A percentile compares a stretch with the other conserved stretches of the same genome.
phyloP scores from a whole-genome alignment of 805 yeast species.

The Wickerhamia fluorescens region DNA sequence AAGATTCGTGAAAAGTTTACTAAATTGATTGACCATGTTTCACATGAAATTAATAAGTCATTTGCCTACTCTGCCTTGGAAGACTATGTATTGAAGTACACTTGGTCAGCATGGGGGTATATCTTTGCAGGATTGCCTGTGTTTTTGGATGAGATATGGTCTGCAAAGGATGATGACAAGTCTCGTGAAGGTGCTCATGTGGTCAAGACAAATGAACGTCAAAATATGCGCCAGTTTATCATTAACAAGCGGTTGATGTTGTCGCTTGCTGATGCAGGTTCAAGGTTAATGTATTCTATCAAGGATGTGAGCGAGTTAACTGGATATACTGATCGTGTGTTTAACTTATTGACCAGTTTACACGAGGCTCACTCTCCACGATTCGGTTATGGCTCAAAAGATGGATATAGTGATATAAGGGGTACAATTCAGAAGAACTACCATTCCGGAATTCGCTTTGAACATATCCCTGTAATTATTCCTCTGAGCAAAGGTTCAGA shows the following conservation, averaged over 20 bases:
- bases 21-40: slow-evolving; percentile 46
- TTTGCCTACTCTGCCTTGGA: slow-evolving; percentile 69
- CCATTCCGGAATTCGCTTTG: slow-evolving; percentile 68
- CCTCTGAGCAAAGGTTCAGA: slow-evolving; percentile 60
- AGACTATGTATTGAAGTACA: slow-evolving; percentile 79
- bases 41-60: slow-evolving; percentile 48
- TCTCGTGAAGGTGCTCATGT: slow-evolving; percentile 9
- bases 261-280: slow-evolving; percentile 91
- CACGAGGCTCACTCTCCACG: slow-evolving; percentile 73
- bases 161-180: no score
- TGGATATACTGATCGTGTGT: slow-evolving; percentile 84
- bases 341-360: slow-evolving; percentile 63
- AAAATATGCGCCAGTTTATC: slow-evolving; percentile 77
- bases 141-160: slow-evolving; percentile 48
- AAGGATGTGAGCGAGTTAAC: slow-evolving; percentile 88
- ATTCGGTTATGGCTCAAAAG: slow-evolving; percentile 43
- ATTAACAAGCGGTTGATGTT: slow-evolving; percentile 87
- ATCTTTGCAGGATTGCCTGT: slow-evolving; percentile 87
- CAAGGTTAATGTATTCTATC: slow-evolving; percentile 88
- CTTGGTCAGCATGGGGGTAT: slow-evolving; percentile 96
- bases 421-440: slow-evolving; percentile 79
- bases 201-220: slow-evolving; percentile 12
- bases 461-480: slow-evolving; percentile 72
- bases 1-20: slow-evolving; percentile 57
- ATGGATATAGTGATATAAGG: slow-evolving; percentile 45